Evolutionary conservation across 2,329 filamentous ascomycete genomes (phyloP).

Genomic region (Atkinsonella hypoxylon): DNA sequence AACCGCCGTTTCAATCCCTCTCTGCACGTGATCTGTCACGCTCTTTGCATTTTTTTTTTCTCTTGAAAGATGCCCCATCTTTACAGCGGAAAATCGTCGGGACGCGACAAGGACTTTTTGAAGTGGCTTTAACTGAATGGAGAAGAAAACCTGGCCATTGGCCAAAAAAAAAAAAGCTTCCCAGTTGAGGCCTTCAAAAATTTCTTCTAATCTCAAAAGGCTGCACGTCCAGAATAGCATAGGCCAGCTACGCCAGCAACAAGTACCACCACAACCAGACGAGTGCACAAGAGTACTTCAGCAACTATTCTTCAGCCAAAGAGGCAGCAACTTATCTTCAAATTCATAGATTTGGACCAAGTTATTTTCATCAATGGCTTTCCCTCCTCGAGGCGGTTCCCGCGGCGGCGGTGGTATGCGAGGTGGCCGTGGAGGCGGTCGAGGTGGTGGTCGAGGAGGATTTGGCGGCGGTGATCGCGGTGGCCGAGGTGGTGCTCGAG

Average conservation of each 20-base stretch:
- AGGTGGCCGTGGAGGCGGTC: slow-evolving; percentile 15
- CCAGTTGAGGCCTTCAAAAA: slow-evolving; percentile 25
- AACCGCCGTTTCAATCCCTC: neutral
- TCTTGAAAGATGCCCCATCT: neutral
- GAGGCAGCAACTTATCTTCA: neutral
- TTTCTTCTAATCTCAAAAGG: slow-evolving; percentile 18
- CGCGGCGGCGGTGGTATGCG: slow-evolving; percentile 10
- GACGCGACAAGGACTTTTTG: neutral
- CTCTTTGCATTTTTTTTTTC: neutral
- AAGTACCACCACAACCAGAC: slow-evolving; percentile 10
- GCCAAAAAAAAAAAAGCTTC: slow-evolving; percentile 13
- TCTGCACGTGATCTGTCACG: neutral
- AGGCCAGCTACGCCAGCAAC: slow-evolving; percentile 1
- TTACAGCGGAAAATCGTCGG: slow-evolving; percentile 9
- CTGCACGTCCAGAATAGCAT: neutral
- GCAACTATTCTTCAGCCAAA: neutral
- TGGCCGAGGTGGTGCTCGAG: slow-evolving; percentile 22
- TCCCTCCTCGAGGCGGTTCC: slow-evolving; percentile 14
- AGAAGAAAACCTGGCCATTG: slow-evolving; percentile 7
- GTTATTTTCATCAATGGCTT: slow-evolving; percentile 15
- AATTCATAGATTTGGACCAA: neutral
- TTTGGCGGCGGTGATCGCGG: slow-evolving; percentile 22
- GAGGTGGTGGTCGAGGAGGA: slow-evolving; percentile 17
- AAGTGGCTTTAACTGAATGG: slow-evolving; percentile 7
- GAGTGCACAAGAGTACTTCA: slow-evolving; percentile 1